These are phyloP conservation scores for Rhytidhysteron rufulum DNA, from an alignment of 2,329 filamentous ascomycete genomes.

Conservation along the genomic window DNA sequence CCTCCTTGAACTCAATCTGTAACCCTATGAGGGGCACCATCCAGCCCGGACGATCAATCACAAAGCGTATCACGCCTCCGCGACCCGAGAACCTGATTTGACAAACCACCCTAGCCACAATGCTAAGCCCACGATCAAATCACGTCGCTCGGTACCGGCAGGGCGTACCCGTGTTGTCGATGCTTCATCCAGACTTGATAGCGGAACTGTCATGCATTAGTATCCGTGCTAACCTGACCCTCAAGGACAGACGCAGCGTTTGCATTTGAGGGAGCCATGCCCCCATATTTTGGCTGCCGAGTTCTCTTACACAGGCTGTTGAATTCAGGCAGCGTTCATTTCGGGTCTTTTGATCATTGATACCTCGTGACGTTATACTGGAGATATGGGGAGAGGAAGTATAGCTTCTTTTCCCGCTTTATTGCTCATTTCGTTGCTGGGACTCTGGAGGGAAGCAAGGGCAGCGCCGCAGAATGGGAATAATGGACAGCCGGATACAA, in stretches of 20 bases:
- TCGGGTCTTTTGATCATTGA: no score
- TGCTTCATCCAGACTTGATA: no score
- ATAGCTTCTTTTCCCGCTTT: background rate
- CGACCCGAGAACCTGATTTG: slow-evolving; percentile 3
- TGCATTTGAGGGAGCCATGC: no score
- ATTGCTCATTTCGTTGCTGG: background rate
- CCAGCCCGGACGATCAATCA: slow-evolving; percentile 2
- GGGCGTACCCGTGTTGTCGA: no score
- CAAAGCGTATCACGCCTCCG: background rate
- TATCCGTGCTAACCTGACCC: no score
- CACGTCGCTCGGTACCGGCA: no score
- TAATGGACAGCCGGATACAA: slow-evolving; percentile 12
- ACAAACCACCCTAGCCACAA: background rate
- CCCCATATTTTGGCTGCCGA: no score
- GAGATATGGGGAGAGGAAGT: background rate
- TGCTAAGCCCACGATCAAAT: background rate
- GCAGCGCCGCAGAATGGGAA: slow-evolving; percentile 12
- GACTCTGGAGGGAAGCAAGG: background rate
- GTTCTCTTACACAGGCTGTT: no score
- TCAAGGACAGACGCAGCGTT: no score
- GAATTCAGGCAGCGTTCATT: no score
- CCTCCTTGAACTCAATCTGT: background rate
- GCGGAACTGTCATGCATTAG: no score
- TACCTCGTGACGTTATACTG: no score
- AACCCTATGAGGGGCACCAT: background rate